Base-by-base conservation (phyloP, 495 filamentous ascomycete species). In the Choiromyces venosus region DNA sequence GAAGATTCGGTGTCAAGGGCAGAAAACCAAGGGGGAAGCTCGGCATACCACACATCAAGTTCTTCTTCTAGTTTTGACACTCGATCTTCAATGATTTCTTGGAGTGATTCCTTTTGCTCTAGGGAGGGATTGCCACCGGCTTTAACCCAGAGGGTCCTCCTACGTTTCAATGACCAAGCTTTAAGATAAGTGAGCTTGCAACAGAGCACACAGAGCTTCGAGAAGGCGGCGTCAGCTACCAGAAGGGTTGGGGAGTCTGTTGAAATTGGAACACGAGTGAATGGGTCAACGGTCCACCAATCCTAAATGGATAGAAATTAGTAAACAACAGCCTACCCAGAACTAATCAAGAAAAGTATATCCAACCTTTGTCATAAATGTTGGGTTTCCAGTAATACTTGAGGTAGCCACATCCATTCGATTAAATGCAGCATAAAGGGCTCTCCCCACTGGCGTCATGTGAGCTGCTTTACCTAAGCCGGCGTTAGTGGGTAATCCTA, bases 221-320 rank as follows among this genome's bases (percentile, higher is more conserved):
- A 79, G 65, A 79, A 39, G 21, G 78, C 73, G 21, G 76, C 78
- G 19, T 79, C 78, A 65, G 77, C 73, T 4, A 69, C 77, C 2
- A 76, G 73, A 40, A 79, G 70, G 36, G 74, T 70, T 16, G 77
- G 70, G 2, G 78, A 73, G 40, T 79, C 78, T 1, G 75, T 70
- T 12, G 69, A 72, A 69, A 79, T 79, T 42, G 76, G 77, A 14
- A 79, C 75, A 21, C 76, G 76, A 1, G 77, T 79, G 44, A 79
- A 79, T 4, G 76, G 77, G 70, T 79, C 78, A 67, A 79, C 77
- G 33, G 77, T 79, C 78, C 78, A 79, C 78, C 78, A 79, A 68
- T 79, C 78, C 76, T 78, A 68, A 25, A 37, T 25, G 29, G 19
- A 66, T 52, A 21, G 36, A 65, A 12, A 8, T 77, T 37, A 69